Evolutionary conservation across 164 flowering plant genomes (phyloP).

Genomic region (Berberis thunbergii): DNA sequence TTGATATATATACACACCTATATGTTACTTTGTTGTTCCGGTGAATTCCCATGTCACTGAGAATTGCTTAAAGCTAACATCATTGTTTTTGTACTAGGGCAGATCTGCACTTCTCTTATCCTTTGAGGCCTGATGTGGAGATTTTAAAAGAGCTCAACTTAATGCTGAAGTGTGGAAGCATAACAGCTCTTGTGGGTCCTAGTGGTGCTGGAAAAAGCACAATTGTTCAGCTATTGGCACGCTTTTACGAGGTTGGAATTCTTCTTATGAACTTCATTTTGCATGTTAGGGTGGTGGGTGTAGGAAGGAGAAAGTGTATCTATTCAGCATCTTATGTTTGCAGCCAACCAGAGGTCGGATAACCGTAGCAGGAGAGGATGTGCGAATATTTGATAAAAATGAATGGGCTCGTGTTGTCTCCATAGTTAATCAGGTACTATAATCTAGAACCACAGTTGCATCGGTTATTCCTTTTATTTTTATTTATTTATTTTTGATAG

Average conservation of each 20-base stretch:
- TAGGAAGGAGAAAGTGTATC: not conserved
- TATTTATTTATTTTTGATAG: no score
- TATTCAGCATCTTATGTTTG: conserved; percentile 7
- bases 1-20: no score
- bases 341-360: conserved; percentile 91
- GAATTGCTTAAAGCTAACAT: not conserved
- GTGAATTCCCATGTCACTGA: no score
- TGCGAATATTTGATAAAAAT: conserved; percentile 85
- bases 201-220: conserved; percentile 99
- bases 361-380: conserved; percentile 88
- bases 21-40: no score
- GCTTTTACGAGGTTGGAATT: conserved; percentile 79
- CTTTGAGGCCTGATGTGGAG: conserved; percentile 80
- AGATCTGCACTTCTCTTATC: conserved; percentile 94
- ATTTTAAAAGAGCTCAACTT: conserved; percentile 63
- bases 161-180: conserved; percentile 63
- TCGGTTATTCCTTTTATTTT: no score
- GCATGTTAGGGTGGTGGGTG: not conserved
- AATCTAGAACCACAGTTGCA: not conserved
- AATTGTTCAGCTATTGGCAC: conserved; percentile 88
- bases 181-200: conserved; percentile 90
- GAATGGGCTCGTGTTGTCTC: conserved; percentile 95
- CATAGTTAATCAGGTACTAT: conserved; percentile 83
- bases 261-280: conserved; percentile 6
- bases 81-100: conserved; percentile 11